Evolutionary conservation across 306 rosid species (phyloP).

Genomic region (Casuarina cunninghamiana): DNA sequence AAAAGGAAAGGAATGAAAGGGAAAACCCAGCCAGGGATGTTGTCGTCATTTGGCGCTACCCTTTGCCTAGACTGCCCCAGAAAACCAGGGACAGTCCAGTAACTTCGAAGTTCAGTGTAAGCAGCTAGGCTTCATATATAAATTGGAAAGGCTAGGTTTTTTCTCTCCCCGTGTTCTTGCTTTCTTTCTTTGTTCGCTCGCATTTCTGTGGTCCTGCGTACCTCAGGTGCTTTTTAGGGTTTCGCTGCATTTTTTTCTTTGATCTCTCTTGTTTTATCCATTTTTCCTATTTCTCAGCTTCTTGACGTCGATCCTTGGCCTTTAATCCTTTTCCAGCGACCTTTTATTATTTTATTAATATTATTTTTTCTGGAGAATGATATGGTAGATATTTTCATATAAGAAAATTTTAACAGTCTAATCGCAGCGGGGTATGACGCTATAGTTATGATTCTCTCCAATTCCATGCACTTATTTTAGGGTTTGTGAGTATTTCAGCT

Average conservation of each 20-base stretch:
- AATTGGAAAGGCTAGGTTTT: slow-evolving; percentile 35
- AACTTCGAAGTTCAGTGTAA: slow-evolving; percentile 30
- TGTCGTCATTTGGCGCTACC: neutral
- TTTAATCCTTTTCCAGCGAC: neutral
- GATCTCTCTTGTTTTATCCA: neutral
- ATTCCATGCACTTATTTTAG: neutral
- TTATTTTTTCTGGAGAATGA: neutral
- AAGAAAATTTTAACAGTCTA: neutral
- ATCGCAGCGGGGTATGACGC: slow-evolving; percentile 2
- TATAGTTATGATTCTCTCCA: neutral
- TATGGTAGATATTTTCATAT: neutral
- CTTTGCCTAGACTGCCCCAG: neutral
- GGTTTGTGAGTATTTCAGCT: slow-evolving; percentile 27
- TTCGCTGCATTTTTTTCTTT: neutral
- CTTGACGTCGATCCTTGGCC: neutral
- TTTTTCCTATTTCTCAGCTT: neutral
- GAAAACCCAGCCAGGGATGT: neutral
- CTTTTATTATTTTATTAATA: neutral
- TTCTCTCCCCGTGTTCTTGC: neutral
- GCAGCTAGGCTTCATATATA: slow-evolving; percentile 23
- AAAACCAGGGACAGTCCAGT: slow-evolving; percentile 28
- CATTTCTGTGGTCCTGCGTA: slow-evolving; percentile 48
- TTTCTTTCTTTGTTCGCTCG: slow-evolving; percentile 30
- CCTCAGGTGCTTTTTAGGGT: slow-evolving; percentile 55
- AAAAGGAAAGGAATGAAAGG: neutral